Evolutionary conservation across 495 filamentous ascomycete genomes (phyloP), one percentile per base, ranked within the genome.

Genomic region (Thermothielavioides terrestris): DNA sequence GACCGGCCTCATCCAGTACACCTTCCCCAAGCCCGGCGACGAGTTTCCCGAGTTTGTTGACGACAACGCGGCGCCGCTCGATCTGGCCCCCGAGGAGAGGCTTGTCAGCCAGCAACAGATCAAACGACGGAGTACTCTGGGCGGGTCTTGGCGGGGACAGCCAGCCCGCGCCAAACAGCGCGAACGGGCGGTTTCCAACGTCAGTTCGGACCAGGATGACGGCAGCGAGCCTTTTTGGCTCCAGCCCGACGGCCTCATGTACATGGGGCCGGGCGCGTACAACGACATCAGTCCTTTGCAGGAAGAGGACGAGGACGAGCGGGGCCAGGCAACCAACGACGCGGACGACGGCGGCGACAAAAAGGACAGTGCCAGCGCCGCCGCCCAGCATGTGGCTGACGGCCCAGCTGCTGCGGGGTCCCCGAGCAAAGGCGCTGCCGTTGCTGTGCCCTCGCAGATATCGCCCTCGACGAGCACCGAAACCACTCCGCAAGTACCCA

Each of bases 11-110:
- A 57, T 68, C 15, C 73, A 76, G 46, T 76, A 68, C 57, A 68
- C 65, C 41, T 76, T 75, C 41, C 73, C 73, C 1, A 69, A 68
- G 22, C 64, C 66, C 7, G 73, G 73, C 53, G 73, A 76, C 28
- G 73, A 76, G 60, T 76, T 65, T 39, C 72, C 72, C 37, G 68
- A 73, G 46, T 68, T 61, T 30, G 49, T 71, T 54, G 68, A 69
- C 41, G 60, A 62, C 7, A 54, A 58, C 15, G 61, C 64, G 7
- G 58, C 58, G 10, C 56, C 65, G 1, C 52, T 63, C 32, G 63
- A 65, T 30, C 58, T 70, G 1, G 50, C 64, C 6, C 66, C 66
- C 35, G 65, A 69, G 20, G 65, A 71, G 40, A 57, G 43, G 46
- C 54, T 71, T 2, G 58, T 58, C 40, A 64, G 60, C 49, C 65